These are phyloP conservation scores for Casaregolazyma suthepensis DNA, from an alignment of 1,139 yeast genomes.

Conservation along the genomic window DNA sequence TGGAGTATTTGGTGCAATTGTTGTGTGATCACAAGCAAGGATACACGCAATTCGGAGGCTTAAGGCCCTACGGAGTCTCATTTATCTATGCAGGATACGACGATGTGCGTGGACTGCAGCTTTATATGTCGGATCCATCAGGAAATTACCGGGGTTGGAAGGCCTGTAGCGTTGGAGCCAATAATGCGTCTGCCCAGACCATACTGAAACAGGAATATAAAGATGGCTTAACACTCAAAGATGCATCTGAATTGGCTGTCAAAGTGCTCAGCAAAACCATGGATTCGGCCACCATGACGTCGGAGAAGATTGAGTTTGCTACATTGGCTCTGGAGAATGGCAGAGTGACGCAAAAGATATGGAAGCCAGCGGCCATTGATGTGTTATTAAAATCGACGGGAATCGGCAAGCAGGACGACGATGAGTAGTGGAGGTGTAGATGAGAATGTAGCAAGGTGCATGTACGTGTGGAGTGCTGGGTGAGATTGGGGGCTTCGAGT, in stretches of 20 bases:
- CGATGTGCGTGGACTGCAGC: slow-evolving; percentile 81
- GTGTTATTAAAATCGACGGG: slow-evolving; percentile 68
- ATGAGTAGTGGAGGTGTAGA: slow-evolving; percentile 33
- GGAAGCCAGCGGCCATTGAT: slow-evolving; percentile 76
- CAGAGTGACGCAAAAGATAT: slow-evolving; percentile 61
- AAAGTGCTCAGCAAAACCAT: slow-evolving; percentile 92
- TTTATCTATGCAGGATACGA: slow-evolving; percentile 96
- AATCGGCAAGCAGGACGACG: slow-evolving; percentile 49
- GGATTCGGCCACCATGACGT: slow-evolving; percentile 78
- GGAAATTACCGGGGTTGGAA: slow-evolving; percentile 99
- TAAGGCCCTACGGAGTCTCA: slow-evolving; percentile 97
- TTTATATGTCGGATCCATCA: slow-evolving; percentile 92
- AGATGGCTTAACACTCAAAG: slow-evolving; percentile 53
- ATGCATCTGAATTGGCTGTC: slow-evolving; percentile 82
- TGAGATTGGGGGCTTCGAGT: too few relatives aligned
- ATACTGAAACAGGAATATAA: slow-evolving; percentile 90
- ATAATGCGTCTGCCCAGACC: slow-evolving; percentile 94
- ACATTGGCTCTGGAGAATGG: slow-evolving; percentile 55
- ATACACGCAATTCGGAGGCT: slow-evolving; percentile 97
- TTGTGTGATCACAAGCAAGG: slow-evolving; percentile 95
- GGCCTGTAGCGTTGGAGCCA: slow-evolving; percentile 96
- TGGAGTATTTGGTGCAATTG: slow-evolving; percentile 80
- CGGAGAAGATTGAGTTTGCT: slow-evolving; percentile 88
- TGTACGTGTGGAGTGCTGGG: too few relatives aligned
- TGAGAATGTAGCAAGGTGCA: too few relatives aligned